Conservation (phyloP, 345 rosid species). For the Streptanthus diversifolius region DNA sequence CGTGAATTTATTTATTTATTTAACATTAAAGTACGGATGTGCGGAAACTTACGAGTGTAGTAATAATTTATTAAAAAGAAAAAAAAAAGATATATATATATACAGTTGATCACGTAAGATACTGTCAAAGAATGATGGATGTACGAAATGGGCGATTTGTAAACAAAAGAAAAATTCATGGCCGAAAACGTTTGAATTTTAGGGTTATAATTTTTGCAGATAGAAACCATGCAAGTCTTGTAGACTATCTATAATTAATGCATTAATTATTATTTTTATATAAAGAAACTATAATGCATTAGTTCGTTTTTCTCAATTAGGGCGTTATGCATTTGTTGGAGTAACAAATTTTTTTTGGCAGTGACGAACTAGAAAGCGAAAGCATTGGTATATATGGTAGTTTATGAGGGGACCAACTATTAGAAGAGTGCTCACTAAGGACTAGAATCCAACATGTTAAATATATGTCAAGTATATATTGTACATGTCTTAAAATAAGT, state of each 20-base stretch:
- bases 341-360: background rate
- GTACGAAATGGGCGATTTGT: background rate
- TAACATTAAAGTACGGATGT: background rate
- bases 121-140: background rate
- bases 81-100: background rate
- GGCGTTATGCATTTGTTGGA: background rate
- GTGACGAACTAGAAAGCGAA: background rate
- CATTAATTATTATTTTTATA: no score
- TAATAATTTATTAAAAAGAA: background rate
- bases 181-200: background rate
- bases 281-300: no score
- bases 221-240: background rate
- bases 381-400: background rate
- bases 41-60: background rate
- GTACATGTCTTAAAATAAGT: background rate
- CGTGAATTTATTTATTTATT: conserved; percentile 25
- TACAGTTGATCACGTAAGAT: conserved; percentile 7
- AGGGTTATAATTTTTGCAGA: background rate
- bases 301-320: background rate
- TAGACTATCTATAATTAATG: background rate
- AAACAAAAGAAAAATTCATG: background rate
- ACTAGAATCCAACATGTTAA: background rate
- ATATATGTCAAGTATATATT: background rate
- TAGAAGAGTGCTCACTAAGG: background rate
- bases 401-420: background rate